Evolutionary conservation across 140 eudicot species (phyloP).

Genomic region (Senecio squalidus): DNA sequence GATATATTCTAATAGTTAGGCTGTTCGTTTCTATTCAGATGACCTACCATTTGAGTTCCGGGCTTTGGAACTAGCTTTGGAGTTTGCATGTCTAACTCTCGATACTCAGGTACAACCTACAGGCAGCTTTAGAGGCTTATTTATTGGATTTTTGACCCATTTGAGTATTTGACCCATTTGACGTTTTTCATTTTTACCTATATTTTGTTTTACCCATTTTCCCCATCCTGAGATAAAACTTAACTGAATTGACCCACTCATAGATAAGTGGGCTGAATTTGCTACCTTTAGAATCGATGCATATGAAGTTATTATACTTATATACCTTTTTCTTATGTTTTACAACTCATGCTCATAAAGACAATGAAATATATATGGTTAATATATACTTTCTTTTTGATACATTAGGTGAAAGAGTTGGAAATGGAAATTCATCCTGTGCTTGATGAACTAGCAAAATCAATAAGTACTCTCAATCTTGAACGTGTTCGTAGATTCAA

Average conservation of each 20-base stretch:
- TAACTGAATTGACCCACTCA: neutral
- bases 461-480: conserved; percentile 87
- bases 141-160: neutral
- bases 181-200: neutral
- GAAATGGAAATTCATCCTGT: conserved; percentile 95
- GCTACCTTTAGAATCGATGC: neutral
- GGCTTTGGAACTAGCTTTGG: conserved; percentile 95
- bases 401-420: conserved; percentile 71
- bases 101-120: conserved; percentile 85
- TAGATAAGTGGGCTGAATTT: neutral
- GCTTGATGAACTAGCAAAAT: conserved; percentile 92
- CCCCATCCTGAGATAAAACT: neutral
- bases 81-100: conserved; percentile 81
- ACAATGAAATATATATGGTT: conserved; percentile 1
- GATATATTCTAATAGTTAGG: neutral
- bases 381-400: neutral
- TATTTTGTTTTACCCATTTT: neutral
- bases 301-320: neutral
- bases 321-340: neutral
- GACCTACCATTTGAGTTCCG: conserved; percentile 91
- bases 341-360: conserved; percentile 1
- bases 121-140: neutral
- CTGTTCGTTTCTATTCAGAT: conserved; percentile 49
- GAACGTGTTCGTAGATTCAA: conserved; percentile 96
- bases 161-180: neutral